Conservation (phyloP, 78 protist species). For the Dictyostelium intermedium region DNA sequence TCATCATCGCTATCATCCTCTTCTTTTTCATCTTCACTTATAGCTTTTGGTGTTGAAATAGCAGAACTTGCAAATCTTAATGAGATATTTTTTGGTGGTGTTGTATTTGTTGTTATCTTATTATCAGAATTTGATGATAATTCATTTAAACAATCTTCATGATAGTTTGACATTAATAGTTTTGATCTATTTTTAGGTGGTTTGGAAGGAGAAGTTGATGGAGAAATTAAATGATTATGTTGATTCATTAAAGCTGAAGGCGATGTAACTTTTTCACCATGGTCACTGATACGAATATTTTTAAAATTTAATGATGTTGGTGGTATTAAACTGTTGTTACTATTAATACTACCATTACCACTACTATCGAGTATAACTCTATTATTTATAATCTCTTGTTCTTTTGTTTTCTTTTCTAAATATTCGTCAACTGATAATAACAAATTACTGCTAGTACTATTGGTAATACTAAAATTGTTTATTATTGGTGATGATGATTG, state of each 20-base stretch:
- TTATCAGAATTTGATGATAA: background rate
- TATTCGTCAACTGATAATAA: constrained; percentile 15
- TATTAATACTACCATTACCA: background rate
- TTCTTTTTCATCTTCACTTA: background rate
- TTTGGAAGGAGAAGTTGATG: background rate
- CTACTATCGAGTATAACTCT: background rate
- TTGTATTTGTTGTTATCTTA: background rate
- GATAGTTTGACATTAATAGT: constrained; percentile 3
- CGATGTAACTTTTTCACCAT: background rate
- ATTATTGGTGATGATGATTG: background rate
- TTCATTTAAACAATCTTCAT: background rate
- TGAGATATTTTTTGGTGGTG: constrained; percentile 8
- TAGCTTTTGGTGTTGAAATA: background rate
- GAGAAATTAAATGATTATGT: background rate
- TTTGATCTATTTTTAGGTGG: constrained; percentile 1
- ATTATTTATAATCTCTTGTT: background rate
- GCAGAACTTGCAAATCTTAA: constrained; percentile 20
- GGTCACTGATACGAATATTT: background rate
- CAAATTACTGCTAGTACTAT: background rate
- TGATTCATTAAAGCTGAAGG: background rate
- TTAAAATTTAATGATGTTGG: background rate
- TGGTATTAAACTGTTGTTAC: background rate
- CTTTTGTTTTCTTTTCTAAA: background rate
- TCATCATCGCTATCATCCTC: background rate
- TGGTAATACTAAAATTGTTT: background rate